Percentiles rank a stretch among this genome's conserved stretches.
Evolutionary conservation across 805 yeast genomes (phyloP).

Genomic region (Candida sakaeoensis): DNA sequence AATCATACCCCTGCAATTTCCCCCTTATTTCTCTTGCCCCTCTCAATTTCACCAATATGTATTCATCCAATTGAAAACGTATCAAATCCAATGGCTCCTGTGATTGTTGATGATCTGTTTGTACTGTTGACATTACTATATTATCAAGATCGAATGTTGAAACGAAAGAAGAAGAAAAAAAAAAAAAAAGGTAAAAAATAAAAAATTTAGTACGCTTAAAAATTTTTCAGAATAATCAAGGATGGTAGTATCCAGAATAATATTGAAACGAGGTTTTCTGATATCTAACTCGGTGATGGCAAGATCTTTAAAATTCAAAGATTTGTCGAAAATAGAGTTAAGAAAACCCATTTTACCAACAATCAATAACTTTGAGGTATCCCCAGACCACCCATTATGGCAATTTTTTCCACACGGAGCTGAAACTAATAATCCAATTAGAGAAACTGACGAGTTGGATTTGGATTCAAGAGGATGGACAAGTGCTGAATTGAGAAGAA

Average conservation of each 20-base stretch:
- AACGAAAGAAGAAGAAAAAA: neutral
- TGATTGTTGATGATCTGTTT: constrained; percentile 27
- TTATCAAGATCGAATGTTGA: neutral
- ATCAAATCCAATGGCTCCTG: constrained; percentile 88
- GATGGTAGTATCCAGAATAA: neutral
- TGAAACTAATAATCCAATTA: constrained; percentile 52
- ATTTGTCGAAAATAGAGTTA: constrained; percentile 43
- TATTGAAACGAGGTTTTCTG: neutral
- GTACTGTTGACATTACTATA: constrained; percentile 27
- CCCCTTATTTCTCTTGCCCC: constrained; percentile 94
- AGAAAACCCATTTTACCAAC: constrained; percentile 87
- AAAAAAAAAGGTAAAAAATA: neutral
- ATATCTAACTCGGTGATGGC: neutral
- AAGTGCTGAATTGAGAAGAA: constrained; percentile 82
- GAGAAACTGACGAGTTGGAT: constrained; percentile 49
- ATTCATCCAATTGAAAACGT: constrained; percentile 81
- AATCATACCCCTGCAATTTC: constrained; percentile 87
- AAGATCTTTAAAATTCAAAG: constrained; percentile 4
- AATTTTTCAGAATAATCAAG: too few species aligned
- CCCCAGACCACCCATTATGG: constrained; percentile 92
- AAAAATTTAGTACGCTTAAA: too few species aligned
- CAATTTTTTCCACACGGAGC: constrained; percentile 64
- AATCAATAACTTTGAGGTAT: constrained; percentile 62
- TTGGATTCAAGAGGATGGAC: constrained; percentile 75
- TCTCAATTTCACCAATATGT: constrained; percentile 81